Percentiles rank a stretch among this genome's conserved stretches.
Conservation (phyloP, 2,329 filamentous ascomycete genomes). For the Dactylonectria macrodidyma region DNA sequence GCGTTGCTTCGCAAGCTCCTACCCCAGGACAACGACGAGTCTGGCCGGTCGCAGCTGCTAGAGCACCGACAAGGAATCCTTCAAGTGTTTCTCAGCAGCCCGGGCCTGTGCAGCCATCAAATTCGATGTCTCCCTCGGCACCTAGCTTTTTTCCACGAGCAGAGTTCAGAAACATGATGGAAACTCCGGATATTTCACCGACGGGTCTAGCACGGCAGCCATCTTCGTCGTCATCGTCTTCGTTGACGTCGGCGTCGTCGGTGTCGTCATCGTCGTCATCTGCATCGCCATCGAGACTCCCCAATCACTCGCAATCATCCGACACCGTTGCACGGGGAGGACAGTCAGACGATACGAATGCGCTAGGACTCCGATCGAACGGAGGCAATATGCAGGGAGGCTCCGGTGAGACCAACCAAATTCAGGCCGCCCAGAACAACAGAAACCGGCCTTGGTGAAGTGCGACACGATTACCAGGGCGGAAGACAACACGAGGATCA, state of each 20-base stretch:
- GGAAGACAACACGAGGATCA: neutral
- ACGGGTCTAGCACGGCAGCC: conserved; percentile 7
- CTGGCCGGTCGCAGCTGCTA: neutral
- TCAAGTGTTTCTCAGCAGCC: conserved; percentile 18
- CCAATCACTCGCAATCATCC: conserved; percentile 32
- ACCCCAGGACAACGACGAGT: neutral
- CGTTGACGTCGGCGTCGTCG: neutral
- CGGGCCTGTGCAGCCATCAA: conserved; percentile 18
- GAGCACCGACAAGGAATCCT: conserved; percentile 1
- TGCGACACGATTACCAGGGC: neutral
- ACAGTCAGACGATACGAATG: conserved; percentile 23
- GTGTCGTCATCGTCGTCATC: neutral
- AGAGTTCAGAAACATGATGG: conserved; percentile 2
- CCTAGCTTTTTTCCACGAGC: conserved; percentile 32
- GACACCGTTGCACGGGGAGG: conserved; percentile 17
- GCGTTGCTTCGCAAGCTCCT: neutral
- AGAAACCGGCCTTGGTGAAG: conserved; percentile 38
- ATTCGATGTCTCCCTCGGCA: conserved; percentile 32
- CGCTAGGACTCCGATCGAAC: conserved; percentile 9
- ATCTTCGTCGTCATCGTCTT: neutral
- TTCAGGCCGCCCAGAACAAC: conserved; percentile 12
- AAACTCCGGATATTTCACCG: conserved; percentile 2
- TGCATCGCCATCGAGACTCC: neutral
- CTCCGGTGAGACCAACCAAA: conserved; percentile 10
- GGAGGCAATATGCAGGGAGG: conserved; percentile 2